A percentile compares a stretch with the other conserved stretches of the same genome.
These are phyloP conservation scores for Leishmania lainsoni DNA, from an alignment of 208 protist genomes.

Conservation along the genomic window DNA sequence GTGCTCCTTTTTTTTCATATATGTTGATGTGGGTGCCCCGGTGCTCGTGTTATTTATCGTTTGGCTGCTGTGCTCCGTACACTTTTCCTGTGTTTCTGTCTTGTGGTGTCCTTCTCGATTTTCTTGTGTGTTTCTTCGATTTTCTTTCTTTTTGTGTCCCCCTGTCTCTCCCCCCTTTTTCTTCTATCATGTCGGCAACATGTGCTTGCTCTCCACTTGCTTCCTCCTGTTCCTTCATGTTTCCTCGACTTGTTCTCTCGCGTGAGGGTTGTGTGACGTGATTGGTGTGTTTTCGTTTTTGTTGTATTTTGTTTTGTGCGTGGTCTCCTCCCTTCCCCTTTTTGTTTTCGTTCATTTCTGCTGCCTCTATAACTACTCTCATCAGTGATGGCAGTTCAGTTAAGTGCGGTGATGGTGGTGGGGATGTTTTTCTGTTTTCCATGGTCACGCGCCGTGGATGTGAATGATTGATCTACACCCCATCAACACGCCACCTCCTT, in stretches of 20 bases:
- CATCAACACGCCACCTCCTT: not conserved
- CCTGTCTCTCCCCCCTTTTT: no score
- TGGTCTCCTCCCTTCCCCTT: not conserved
- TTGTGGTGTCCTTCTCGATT: not conserved
- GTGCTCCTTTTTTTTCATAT: not conserved
- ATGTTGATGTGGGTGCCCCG: not conserved
- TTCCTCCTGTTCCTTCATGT: conserved; percentile 6
- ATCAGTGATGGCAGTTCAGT: not conserved
- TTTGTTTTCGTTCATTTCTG: not conserved
- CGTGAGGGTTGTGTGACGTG: not conserved
- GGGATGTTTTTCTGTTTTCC: not conserved
- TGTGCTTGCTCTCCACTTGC: no score
- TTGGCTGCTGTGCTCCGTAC: not conserved
- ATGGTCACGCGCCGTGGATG: not conserved
- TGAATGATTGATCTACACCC: not conserved
- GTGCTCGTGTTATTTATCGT: not conserved
- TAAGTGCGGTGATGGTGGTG: not conserved
- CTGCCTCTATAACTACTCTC: not conserved
- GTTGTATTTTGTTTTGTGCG: not conserved
- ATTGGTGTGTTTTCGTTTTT: not conserved
- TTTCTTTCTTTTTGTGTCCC: not conserved
- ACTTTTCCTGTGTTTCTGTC: not conserved
- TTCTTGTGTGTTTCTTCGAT: not conserved
- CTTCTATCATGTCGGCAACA: no score
- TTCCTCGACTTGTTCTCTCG: conserved; percentile 4